Percentiles rank a stretch among this genome's conserved stretches.
These are phyloP conservation scores for Malassezia obtusa DNA, from an alignment of 1,284 basidiomycete species.

Conservation along the genomic window DNA sequence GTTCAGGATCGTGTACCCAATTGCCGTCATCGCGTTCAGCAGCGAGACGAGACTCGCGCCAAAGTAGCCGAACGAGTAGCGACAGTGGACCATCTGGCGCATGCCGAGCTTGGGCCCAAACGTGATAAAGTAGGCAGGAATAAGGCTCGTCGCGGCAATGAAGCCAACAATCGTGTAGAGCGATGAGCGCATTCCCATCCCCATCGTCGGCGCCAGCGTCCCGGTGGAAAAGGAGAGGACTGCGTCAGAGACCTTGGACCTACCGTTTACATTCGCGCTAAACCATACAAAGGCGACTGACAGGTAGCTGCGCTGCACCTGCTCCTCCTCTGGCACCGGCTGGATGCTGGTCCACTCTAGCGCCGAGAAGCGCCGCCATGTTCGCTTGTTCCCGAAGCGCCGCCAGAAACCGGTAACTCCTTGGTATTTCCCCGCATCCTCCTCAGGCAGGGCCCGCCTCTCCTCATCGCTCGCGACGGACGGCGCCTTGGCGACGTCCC, in stretches of 20 bases:
- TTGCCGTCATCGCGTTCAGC: constrained; percentile 26
- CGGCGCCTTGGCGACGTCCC: too few relatives aligned
- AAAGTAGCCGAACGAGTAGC: constrained; percentile 57
- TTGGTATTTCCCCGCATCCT: too few relatives aligned
- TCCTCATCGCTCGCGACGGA: too few relatives aligned
- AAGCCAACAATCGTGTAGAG: constrained; percentile 48
- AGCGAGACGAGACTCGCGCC: constrained; percentile 57
- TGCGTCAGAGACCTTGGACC: constrained; percentile 3
- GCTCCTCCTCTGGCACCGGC: constrained; percentile 10
- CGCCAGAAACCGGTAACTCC: too few relatives aligned
- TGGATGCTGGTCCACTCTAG: constrained; percentile 15
- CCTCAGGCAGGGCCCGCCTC: too few relatives aligned
- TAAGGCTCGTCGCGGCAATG: constrained; percentile 45
- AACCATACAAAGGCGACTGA: constrained; percentile 8
- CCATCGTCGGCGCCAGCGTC: constrained; percentile 54
- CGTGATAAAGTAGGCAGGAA: constrained; percentile 29
- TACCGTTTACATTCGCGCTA: constrained; percentile 14
- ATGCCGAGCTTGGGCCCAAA: constrained; percentile 59
- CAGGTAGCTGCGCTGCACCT: not conserved
- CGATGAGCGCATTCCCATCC: constrained; percentile 53
- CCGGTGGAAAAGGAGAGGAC: constrained; percentile 56
- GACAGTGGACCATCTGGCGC: constrained; percentile 55
- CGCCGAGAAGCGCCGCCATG: constrained; percentile 4
- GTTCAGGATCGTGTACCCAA: constrained; percentile 56
- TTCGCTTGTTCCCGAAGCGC: not conserved